Conservation (phyloP, 192 early-diverging fungal species). For the Backusella sp. region DNA sequence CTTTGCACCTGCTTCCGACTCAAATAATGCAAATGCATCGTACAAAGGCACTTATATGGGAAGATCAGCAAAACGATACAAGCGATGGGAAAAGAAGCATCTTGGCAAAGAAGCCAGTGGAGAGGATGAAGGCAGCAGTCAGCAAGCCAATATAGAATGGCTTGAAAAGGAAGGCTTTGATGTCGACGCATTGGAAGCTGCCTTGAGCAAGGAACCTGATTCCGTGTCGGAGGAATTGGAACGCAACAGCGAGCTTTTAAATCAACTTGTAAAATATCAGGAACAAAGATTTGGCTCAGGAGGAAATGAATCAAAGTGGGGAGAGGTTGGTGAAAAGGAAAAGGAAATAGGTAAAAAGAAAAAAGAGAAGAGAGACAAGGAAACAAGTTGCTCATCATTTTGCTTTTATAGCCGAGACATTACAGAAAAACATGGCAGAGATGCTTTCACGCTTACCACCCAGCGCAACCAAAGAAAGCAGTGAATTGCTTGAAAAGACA, state of each 20-base stretch:
- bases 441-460: slow-evolving; percentile 38
- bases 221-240: slow-evolving; percentile 32
- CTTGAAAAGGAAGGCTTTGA: slow-evolving; percentile 30
- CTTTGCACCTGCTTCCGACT: slow-evolving; percentile 54
- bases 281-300: slow-evolving; percentile 42
- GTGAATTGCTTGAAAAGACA: slow-evolving; percentile 38
- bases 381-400: background rate
- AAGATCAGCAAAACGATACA: slow-evolving; percentile 21
- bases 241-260: slow-evolving; percentile 39
- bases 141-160: slow-evolving; percentile 25
- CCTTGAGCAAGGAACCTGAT: slow-evolving; percentile 16
- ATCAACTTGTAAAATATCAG: slow-evolving; percentile 41
- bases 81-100: slow-evolving; percentile 18
- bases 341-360: slow-evolving; percentile 39
- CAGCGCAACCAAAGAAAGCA: slow-evolving; percentile 27
- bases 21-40: slow-evolving; percentile 43
- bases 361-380: background rate
- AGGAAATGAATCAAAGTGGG: slow-evolving; percentile 25
- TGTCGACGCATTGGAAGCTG: slow-evolving; percentile 13
- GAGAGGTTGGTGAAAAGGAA: slow-evolving; percentile 27
- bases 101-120: background rate
- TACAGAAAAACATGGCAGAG: slow-evolving; percentile 33
- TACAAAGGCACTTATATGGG: slow-evolving; percentile 43
- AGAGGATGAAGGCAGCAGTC: background rate
- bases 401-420: slow-evolving; percentile 33